Conservation (phyloP, 2,329 filamentous ascomycete genomes). For the Xylariales sp. region DNA sequence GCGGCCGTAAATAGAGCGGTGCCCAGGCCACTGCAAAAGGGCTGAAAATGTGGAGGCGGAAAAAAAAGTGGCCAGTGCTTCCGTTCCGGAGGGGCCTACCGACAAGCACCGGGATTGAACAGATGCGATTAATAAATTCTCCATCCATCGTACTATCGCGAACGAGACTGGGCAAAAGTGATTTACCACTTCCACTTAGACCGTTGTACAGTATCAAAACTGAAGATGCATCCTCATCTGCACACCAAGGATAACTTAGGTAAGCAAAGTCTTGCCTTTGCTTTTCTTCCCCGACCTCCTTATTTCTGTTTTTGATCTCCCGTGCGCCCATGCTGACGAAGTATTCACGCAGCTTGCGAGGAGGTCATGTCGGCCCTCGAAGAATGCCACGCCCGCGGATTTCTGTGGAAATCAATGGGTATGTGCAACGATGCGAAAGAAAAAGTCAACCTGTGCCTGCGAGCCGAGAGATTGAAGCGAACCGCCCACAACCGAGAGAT, state of each 20-base stretch:
- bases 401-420: slow-evolving; percentile 85
- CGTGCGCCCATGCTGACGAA: too few species aligned
- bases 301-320: too few species aligned
- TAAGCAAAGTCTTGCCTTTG: slow-evolving; percentile 35
- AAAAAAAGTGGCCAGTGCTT: slow-evolving; percentile 5
- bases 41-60: not conserved
- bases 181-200: not conserved
- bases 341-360: slow-evolving; percentile 67
- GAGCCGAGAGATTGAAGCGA: slow-evolving; percentile 72
- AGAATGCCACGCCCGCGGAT: slow-evolving; percentile 89
- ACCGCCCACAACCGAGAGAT: slow-evolving; percentile 72
- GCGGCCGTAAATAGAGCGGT: not conserved
- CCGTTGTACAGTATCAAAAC: not conserved
- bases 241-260: slow-evolving; percentile 89
- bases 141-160: slow-evolving; percentile 1
- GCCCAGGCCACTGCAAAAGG: not conserved
- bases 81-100: not conserved
- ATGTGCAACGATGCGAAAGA: slow-evolving; percentile 87
- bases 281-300: not conserved
- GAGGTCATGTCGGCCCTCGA: slow-evolving; percentile 92
- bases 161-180: not conserved
- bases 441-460: slow-evolving; percentile 79
- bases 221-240: slow-evolving; percentile 91
- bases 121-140: slow-evolving; percentile 3
- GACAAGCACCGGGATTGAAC: not conserved